Evolutionary conservation across 1,284 basidiomycete species (phyloP), one percentile per base, ranked within the genome.

Genomic region (Grifola frondosa): DNA sequence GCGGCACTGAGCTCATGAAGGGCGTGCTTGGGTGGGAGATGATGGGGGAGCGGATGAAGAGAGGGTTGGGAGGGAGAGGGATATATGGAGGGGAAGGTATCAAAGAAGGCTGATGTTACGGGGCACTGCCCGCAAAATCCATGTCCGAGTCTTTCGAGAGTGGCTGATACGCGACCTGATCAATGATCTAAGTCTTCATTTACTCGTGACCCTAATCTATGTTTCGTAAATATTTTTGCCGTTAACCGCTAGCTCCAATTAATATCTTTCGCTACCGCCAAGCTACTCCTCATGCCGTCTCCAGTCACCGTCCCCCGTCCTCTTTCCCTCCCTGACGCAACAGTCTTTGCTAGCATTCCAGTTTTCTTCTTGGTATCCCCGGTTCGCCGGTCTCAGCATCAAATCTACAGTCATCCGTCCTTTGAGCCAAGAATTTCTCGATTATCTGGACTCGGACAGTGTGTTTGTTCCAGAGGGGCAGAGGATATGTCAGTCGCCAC

Each of bases 361-460:
- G 50, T 92, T 94, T 58, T 92, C 90, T 3, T 77, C 80, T 3
- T 97, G 95, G 95, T 93, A 94, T 59, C 81, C 88, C 2, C 64
- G 62, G 6, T 95, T 93, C 62, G 72, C 81, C 17, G 69, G 71
- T 15, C 60, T 83, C 30, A 87, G 83, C 30, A 85, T 92, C 50
- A 88, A 84, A 59, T 87, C 91, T 1, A 88, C 81, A 1, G 68
- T 96, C 42, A 81, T 97, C 51, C 78, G 79, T 35, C 82, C 88
- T 0, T 67, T 94, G 5, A 71, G 78, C 11, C 64, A 70, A 23
- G 75, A 80, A 4, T 92, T 96, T 52, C 65, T 71, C 36, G 72
- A 77, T 7, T 96, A 94, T 65, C 72, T 96, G 24, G 75, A 89
- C 49, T 73, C 80, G 9, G 90, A 95, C 56, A 81, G 88, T 7